Base-by-base conservation (phyloP, 768 basidiomycete genomes). In the Pisolithus orientalis region DNA sequence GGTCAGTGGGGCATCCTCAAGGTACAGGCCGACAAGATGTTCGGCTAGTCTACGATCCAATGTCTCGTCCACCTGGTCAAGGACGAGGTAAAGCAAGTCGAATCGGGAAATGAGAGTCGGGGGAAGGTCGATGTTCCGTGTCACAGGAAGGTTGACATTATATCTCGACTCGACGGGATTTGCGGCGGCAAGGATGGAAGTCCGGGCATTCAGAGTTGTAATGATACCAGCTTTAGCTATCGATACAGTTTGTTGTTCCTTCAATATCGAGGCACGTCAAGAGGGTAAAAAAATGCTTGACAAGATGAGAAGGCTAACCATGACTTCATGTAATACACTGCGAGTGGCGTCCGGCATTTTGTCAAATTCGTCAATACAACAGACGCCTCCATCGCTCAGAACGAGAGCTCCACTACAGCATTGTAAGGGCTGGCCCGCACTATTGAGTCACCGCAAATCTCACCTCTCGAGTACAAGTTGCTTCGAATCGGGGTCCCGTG, bases 161-260 rank as follows among this genome's bases (percentile, higher is more conserved):
- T 98, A 98, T 66, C 91, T 92, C 0, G 92, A 94, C 16, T 90
- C 92, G 27, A 98, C 90, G 1, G 96, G 96, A 65, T 99, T 98
- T 24, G 96, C 96, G 6, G 94, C 96, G 1, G 96, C 96, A 9
- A 99, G 78, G 58, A 99, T 94, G 0, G 95, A 97, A 0, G 96
- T 98, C n/a, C 96, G 80, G 0, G 96, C 96, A 61, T 99, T 99
- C 53, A 99, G 76, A 0, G 96, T 99, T 0, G 96, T 97, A 63
- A 97, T 97, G 59, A 99, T 99, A 9, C 96, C 96, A 0, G 96
- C 96, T 71, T 98, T 99, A 6, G 96, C 96, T 55, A 98, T 95
- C 4, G 94, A 97, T 17, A 97, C 95, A 1, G 95, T 98, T 84
- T 97, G 94, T 84, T 97, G 94, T 80, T 98, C 94, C 94, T 96